phyloP scores from a whole-genome alignment of 139 green algal species.

The Coccomyxa sp. region DNA sequence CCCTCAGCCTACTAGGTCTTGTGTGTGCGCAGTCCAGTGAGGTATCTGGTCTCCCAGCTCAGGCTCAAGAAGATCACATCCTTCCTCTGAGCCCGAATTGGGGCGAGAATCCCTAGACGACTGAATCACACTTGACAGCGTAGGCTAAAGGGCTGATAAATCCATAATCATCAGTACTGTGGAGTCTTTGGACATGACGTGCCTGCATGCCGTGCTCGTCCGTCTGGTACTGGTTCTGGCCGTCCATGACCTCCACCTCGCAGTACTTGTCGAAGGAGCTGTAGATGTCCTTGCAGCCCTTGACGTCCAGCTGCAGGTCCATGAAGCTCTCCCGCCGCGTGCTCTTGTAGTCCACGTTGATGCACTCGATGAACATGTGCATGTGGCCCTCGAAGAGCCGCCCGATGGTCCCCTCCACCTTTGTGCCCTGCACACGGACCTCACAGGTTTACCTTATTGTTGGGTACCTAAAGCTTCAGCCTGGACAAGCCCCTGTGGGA shows the following conservation, averaged over 20 bases:
- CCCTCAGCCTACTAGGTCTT: no score
- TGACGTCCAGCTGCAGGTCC: conserved; percentile 93
- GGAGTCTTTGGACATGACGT: no score
- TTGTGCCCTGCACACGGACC: conserved; percentile 57
- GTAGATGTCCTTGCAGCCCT: conserved; percentile 82
- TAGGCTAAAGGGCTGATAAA: no score
- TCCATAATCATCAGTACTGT: no score
- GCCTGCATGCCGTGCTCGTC: conserved; percentile 87
- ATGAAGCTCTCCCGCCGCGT: conserved; percentile 84
- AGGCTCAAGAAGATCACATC: no score
- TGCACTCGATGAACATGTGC: conserved; percentile 89
- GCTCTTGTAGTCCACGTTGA: conserved; percentile 91
- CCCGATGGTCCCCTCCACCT: conserved; percentile 87
- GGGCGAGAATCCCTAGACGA: no score
- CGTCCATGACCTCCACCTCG: conserved; percentile 73
- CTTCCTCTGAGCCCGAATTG: no score
- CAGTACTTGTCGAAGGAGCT: conserved; percentile 79
- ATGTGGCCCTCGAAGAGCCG: conserved; percentile 93
- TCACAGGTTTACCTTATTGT: background rate
- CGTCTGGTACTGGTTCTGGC: conserved; percentile 94
- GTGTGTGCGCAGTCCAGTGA: no score
- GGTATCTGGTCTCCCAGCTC: no score
- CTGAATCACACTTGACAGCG: no score
- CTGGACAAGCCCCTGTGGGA: no score
- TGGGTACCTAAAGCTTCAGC: background rate